These are phyloP conservation scores for Lentinula sp. DNA, from an alignment of 768 basidiomycete genomes.

Conservation along the genomic window DNA sequence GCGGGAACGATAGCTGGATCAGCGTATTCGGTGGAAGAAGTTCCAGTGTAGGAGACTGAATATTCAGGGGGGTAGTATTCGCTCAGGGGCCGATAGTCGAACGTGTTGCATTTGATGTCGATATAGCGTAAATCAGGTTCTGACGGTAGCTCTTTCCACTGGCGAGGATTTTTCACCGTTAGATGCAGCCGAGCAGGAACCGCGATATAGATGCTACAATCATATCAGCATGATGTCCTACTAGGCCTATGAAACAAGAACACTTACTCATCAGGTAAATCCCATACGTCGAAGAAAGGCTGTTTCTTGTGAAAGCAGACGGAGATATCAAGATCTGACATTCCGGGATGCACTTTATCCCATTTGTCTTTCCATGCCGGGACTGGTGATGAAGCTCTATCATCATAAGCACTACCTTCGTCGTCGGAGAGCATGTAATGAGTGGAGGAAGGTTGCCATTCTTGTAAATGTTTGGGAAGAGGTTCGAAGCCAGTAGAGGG, in stretches of 20 bases:
- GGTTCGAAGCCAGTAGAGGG: slow-evolving; percentile 2
- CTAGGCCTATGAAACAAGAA: not conserved
- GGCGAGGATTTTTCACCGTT: not conserved
- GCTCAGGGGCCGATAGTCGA: slow-evolving; percentile 5
- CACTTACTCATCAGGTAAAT: slow-evolving; percentile 4
- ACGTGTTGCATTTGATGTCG: slow-evolving; percentile 5
- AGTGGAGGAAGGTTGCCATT: slow-evolving; percentile 3
- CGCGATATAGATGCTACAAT: slow-evolving; percentile 4
- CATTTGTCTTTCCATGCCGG: slow-evolving; percentile 3
- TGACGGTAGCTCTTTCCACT: slow-evolving; percentile 1
- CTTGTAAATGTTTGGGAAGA: slow-evolving; percentile 3
- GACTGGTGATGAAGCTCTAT: not conserved
- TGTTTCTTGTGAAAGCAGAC: slow-evolving; percentile 6
- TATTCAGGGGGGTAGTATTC: slow-evolving; percentile 3
- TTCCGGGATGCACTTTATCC: not conserved
- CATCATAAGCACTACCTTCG: not conserved
- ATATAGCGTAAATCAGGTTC: slow-evolving; percentile 7
- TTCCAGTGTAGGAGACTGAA: slow-evolving; percentile 1
- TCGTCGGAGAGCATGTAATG: not conserved
- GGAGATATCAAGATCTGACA: slow-evolving; percentile 1
- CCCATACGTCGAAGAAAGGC: slow-evolving; percentile 8
- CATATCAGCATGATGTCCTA: not conserved
- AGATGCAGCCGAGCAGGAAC: slow-evolving; percentile 2
- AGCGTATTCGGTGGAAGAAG: slow-evolving; percentile 5
- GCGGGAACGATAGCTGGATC: slow-evolving; percentile 1